These are phyloP conservation scores for Clonostachys chloroleuca DNA, from an alignment of 2,329 filamentous ascomycete species.

Conservation along the genomic window DNA sequence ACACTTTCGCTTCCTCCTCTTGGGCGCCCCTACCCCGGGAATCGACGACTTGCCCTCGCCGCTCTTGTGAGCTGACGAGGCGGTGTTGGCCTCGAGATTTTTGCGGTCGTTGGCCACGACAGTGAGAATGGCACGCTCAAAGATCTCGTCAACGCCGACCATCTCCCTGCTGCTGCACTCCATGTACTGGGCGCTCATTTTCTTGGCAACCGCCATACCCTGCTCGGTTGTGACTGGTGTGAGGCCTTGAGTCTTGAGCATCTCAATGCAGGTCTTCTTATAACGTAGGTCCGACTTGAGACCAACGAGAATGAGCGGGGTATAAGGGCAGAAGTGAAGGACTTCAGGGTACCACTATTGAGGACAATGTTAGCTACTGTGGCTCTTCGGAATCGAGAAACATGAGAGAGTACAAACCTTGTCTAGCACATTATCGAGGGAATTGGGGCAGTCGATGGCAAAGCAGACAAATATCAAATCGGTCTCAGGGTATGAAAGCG, in stretches of 20 bases:
- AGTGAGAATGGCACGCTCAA: constrained; percentile 84
- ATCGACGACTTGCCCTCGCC: constrained; percentile 30
- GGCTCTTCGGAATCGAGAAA: not conserved
- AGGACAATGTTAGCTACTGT: not conserved
- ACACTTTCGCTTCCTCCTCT: constrained; percentile 84
- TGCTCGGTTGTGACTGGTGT: constrained; percentile 93
- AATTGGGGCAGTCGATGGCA: constrained; percentile 97
- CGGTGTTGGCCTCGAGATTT: constrained; percentile 47
- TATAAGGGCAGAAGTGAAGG: constrained; percentile 97
- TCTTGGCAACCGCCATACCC: constrained; percentile 79
- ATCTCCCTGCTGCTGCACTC: constrained; percentile 99
- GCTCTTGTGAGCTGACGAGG: constrained; percentile 21
- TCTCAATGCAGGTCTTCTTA: constrained; percentile 96
- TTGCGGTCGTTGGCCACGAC: constrained; percentile 78
- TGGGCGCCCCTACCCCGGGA: constrained; percentile 43
- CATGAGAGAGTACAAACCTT: constrained; percentile 61
- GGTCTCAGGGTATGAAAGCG: constrained; percentile 95
- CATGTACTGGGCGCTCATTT: constrained; percentile 95
- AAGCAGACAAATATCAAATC: constrained; percentile 99
- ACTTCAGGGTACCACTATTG: constrained; percentile 96
- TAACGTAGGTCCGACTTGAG: constrained; percentile 94
- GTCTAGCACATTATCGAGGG: constrained; percentile 96
- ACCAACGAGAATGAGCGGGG: constrained; percentile 89
- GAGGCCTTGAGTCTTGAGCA: constrained; percentile 95
- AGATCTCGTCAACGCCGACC: constrained; percentile 93